These are phyloP conservation scores for Melastoma malabathricum DNA, from an alignment of 345 rosid genomes.

Conservation along the genomic window DNA sequence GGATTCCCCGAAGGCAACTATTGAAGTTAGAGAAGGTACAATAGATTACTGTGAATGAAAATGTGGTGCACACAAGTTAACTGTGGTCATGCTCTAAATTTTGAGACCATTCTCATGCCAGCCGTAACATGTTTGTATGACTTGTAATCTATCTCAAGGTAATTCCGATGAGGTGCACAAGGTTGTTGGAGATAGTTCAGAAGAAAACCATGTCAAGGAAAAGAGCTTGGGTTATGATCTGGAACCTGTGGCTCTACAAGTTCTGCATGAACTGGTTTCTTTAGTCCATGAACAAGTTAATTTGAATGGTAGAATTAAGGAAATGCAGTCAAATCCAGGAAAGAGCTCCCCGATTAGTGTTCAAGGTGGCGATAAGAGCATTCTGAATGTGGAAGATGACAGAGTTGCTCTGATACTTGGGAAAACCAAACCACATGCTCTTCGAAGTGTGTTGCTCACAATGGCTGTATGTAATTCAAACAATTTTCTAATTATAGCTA, in stretches of 20 bases:
- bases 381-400: slow-evolving; percentile 46
- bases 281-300: slow-evolving; percentile 56
- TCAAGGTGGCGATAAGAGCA: slow-evolving; percentile 16
- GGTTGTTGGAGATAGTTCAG: slow-evolving; percentile 16
- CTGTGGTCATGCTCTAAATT: not conserved
- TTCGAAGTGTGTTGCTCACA: slow-evolving; percentile 46
- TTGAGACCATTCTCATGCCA: not conserved
- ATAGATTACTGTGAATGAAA: too few species aligned
- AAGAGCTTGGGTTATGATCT: slow-evolving; percentile 27
- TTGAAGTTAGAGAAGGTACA: too few species aligned
- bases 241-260: slow-evolving; percentile 33
- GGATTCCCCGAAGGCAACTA: too few species aligned
- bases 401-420: slow-evolving; percentile 61
- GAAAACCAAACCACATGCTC: slow-evolving; percentile 35
- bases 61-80: not conserved
- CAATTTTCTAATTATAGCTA: not conserved
- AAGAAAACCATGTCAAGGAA: slow-evolving; percentile 15
- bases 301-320: slow-evolving; percentile 23
- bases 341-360: slow-evolving; percentile 14
- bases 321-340: slow-evolving; percentile 17
- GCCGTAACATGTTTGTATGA: not conserved
- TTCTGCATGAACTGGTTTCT: slow-evolving; percentile 63
- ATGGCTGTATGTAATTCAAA: slow-evolving; percentile 45
- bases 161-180: slow-evolving; percentile 13
- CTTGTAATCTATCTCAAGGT: slow-evolving; percentile 17